Evolutionary conservation across 805 yeast species (phyloP).

Genomic region (Wickerhamomyces pijperi): DNA sequence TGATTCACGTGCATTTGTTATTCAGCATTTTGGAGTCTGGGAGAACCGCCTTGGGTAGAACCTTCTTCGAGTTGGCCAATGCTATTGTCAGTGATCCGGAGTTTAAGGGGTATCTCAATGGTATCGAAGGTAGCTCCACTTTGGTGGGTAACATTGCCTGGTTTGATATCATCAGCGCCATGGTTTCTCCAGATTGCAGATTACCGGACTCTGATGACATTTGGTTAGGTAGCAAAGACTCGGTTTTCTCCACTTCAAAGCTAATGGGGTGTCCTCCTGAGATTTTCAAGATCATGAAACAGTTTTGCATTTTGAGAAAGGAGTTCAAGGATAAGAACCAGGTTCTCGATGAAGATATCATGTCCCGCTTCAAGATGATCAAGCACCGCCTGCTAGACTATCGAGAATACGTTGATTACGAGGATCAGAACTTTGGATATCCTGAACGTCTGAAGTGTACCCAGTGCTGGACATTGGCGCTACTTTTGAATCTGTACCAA

Average conservation of each 20-base stretch:
- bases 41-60: slow-evolving; percentile 37
- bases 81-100: slow-evolving; percentile 36
- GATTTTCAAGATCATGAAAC: slow-evolving; percentile 34
- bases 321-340: slow-evolving; percentile 12
- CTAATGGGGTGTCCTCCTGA: slow-evolving; percentile 57
- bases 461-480: slow-evolving; percentile 43
- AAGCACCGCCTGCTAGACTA: slow-evolving; percentile 28
- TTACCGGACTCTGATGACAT: slow-evolving; percentile 39
- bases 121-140: slow-evolving; percentile 37
- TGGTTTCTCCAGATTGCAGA: slow-evolving; percentile 46
- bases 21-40: slow-evolving; percentile 47
- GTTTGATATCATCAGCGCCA: slow-evolving; percentile 48
- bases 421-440: slow-evolving; percentile 26
- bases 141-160: slow-evolving; percentile 42
- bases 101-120: slow-evolving; percentile 30
- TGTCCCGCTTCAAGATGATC: slow-evolving; percentile 21
- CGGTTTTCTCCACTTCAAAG: slow-evolving; percentile 34
- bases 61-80: slow-evolving; percentile 37
- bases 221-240: slow-evolving; percentile 39
- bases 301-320: slow-evolving; percentile 29
- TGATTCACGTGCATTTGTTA: slow-evolving; percentile 42
- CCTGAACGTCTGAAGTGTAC: slow-evolving; percentile 36
- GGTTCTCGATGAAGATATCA: slow-evolving; percentile 7
- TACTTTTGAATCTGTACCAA: slow-evolving; percentile 22
- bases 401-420: slow-evolving; percentile 31